A percentile compares a stretch with the other conserved stretches of the same genome.
These are phyloP conservation scores for Neurospora tetrasperma DNA, from an alignment of 495 filamentous ascomycete genomes.

Conservation along the genomic window DNA sequence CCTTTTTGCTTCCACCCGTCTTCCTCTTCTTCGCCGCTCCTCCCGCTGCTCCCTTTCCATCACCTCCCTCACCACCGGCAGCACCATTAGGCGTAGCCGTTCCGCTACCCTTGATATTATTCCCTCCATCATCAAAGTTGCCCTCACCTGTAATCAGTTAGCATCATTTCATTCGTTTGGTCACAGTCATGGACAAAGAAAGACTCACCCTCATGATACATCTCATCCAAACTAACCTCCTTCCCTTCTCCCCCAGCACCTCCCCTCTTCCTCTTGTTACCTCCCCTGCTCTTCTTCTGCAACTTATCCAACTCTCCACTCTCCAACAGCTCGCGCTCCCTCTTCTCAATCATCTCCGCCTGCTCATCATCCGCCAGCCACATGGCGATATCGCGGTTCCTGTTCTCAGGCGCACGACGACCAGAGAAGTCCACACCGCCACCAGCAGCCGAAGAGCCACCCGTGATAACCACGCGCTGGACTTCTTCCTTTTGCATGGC, in stretches of 20 bases:
- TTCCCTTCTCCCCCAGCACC: slow-evolving; percentile 22
- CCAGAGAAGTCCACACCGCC: slow-evolving; percentile 83
- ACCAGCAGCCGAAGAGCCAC: slow-evolving; percentile 49
- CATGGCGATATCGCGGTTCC: slow-evolving; percentile 91
- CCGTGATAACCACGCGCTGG: slow-evolving; percentile 94
- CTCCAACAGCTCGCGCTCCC: slow-evolving; percentile 70
- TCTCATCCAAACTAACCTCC: slow-evolving; percentile 78
- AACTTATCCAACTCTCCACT: slow-evolving; percentile 50
- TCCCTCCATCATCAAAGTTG: slow-evolving; percentile 63
- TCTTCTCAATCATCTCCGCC: slow-evolving; percentile 79
- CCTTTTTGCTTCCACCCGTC: slow-evolving; percentile 64
- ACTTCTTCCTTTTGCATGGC: slow-evolving; percentile 98
- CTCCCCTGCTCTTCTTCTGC: slow-evolving; percentile 45
- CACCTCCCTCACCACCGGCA: slow-evolving; percentile 38
- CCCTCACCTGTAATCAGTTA: slow-evolving; percentile 61
- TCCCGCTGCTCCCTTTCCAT: slow-evolving; percentile 39
- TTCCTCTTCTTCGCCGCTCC: slow-evolving; percentile 39
- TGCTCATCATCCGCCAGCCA: slow-evolving; percentile 96
- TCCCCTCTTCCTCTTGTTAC: slow-evolving; percentile 23
- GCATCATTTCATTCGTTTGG: slow-evolving; percentile 5
- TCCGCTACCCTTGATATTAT: slow-evolving; percentile 60
- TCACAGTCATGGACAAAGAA: not conserved
- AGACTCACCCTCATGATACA: slow-evolving; percentile 93
- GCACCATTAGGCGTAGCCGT: slow-evolving; percentile 69
- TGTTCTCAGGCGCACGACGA: slow-evolving; percentile 68